phyloP scores from a whole-genome alignment of 352 stramenopile genomes.

The Peronospora farinosa region DNA sequence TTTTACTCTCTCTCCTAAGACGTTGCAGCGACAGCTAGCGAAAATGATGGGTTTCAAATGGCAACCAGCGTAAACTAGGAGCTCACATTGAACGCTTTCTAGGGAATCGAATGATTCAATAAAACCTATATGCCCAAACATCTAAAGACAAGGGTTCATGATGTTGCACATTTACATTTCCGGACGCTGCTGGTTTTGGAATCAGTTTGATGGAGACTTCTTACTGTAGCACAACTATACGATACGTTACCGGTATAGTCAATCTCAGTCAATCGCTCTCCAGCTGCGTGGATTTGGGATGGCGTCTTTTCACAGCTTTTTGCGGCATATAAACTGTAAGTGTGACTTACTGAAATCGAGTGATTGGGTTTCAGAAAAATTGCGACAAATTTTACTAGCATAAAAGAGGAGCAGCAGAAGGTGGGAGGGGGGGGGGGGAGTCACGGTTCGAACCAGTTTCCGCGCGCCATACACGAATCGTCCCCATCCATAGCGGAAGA shows the following conservation, averaged over 20 bases:
- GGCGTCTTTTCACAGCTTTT: constrained; percentile 19
- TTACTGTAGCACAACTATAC: constrained; percentile 6
- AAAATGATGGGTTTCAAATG: too few relatives aligned
- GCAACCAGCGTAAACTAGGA: too few relatives aligned
- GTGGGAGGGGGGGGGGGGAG: constrained; percentile 13
- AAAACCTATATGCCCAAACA: too few relatives aligned
- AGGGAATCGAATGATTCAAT: too few relatives aligned
- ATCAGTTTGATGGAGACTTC: neutral
- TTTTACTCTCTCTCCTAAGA: too few relatives aligned
- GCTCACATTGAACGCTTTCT: too few relatives aligned
- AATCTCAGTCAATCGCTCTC: constrained; percentile 9
- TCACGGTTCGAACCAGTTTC: constrained; percentile 19
- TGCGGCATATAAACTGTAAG: constrained; percentile 1
- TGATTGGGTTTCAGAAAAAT: constrained; percentile 16
- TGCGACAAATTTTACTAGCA: constrained; percentile 28
- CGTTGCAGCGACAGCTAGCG: too few relatives aligned
- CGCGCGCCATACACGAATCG: constrained; percentile 31
- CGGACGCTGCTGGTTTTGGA: neutral
- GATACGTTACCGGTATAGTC: constrained; percentile 17
- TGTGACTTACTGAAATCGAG: constrained; percentile 12
- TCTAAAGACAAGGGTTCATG: too few relatives aligned
- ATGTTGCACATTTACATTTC: neutral
- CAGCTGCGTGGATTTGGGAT: constrained; percentile 33
- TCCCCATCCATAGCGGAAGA: constrained; percentile 13
- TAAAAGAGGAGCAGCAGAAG: constrained; percentile 28